Evolutionary conservation across 345 rosid species (phyloP).

Genomic region (Lagerstroemia speciosa): DNA sequence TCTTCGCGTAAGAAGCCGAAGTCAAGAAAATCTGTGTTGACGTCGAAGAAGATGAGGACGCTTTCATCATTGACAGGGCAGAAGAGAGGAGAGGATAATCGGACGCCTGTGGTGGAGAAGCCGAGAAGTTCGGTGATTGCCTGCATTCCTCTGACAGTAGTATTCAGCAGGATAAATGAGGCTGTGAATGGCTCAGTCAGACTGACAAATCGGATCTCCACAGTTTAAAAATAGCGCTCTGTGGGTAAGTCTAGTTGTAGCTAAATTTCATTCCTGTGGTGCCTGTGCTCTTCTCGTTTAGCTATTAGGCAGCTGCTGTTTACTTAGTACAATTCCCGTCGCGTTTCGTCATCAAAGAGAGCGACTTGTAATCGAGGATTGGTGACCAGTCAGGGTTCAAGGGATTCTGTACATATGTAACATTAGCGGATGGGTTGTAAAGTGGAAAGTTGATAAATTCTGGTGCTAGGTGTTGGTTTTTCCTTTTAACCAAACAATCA

Average conservation of each 20-base stretch:
- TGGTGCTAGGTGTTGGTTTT: slow-evolving; percentile 6
- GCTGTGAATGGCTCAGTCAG: slow-evolving; percentile 69
- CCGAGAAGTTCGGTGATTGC: slow-evolving; percentile 55
- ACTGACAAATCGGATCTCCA: slow-evolving; percentile 12
- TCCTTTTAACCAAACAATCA: background rate
- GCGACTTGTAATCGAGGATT: background rate
- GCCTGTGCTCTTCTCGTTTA: background rate
- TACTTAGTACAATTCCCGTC: background rate
- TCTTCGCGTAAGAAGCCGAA: slow-evolving; percentile 19
- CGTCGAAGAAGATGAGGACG: slow-evolving; percentile 64
- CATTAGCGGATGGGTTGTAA: slow-evolving; percentile 13
- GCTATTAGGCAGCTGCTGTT: background rate
- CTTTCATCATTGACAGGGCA: slow-evolving; percentile 69
- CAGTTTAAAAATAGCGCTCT: background rate
- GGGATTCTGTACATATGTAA: slow-evolving; percentile 10
- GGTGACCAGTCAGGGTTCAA: background rate
- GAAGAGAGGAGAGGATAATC: slow-evolving; percentile 26
- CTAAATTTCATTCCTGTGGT: background rate
- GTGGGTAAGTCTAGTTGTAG: background rate
- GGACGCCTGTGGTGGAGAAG: slow-evolving; percentile 38
- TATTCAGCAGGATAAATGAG: slow-evolving; percentile 84
- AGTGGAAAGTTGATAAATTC: slow-evolving; percentile 8
- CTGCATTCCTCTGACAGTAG: slow-evolving; percentile 80
- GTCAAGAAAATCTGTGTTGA: slow-evolving; percentile 35
- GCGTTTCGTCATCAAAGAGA: background rate